Conservation (phyloP, 192 early-diverging fungal genomes). For the Mortierella claussenii region DNA sequence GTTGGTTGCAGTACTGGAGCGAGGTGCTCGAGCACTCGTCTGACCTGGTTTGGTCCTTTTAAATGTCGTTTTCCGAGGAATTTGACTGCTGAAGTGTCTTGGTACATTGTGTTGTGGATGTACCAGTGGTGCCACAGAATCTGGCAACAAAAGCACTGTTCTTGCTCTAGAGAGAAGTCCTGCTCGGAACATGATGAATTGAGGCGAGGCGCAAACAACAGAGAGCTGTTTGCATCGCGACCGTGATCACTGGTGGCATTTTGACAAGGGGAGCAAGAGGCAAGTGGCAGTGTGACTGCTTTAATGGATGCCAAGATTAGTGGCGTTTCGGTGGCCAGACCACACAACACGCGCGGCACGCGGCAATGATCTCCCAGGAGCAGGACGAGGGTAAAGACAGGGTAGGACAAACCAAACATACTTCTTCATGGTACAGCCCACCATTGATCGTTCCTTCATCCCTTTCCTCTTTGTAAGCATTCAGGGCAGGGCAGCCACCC, state of each 20-base stretch:
- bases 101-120: neutral
- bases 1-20: constrained; percentile 17
- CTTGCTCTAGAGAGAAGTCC: neutral
- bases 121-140: neutral
- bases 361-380: too few relatives aligned
- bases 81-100: constrained; percentile 8
- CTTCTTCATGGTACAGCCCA: too few relatives aligned
- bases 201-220: too few relatives aligned
- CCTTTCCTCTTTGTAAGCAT: neutral
- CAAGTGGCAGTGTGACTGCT: too few relatives aligned
- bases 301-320: too few relatives aligned
- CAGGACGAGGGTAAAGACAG: too few relatives aligned
- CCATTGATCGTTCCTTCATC: neutral
- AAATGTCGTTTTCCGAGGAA: constrained; percentile 22
- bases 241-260: too few relatives aligned
- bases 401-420: too few relatives aligned
- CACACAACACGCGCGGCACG: too few relatives aligned
- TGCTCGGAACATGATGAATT: constrained; percentile 17
- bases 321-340: too few relatives aligned
- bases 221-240: too few relatives aligned
- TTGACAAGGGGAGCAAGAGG: too few relatives aligned
- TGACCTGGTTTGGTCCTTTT: neutral
- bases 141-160: neutral
- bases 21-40: constrained; percentile 25
- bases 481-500: neutral